Evolutionary conservation across 164 flowering plant species (phyloP), one percentile per base, ranked within the genome.

Genomic region (Stephania japonica): DNA sequence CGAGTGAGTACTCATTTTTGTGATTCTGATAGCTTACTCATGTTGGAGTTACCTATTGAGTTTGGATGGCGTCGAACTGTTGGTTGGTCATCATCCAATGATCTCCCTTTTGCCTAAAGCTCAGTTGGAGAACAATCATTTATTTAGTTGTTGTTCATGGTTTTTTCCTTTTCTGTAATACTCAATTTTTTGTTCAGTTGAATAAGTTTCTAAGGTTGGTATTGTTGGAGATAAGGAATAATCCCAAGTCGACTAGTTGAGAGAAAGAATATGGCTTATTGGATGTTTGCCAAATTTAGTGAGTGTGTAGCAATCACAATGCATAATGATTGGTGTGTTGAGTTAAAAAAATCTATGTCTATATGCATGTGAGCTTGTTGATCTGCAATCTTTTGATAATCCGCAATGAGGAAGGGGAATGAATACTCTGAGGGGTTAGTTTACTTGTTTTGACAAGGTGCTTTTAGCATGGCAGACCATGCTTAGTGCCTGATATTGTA

Each of bases 401-500:
- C 67, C 70, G 70, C 69, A 32, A 65, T 85, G 79, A 83, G 87
- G 88, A 89, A 95, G 97, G 80, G 92, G 92, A 86, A 95, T 92
- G 32, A 97, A 90, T 50, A 96, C 93, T 79, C 99, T 93, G 85
- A 67, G 16, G 42, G n/a, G 41, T 38, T n/a, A 67, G 69, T 67
- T 9, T 6, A 21, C 23, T 38, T 67, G 69, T 12, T 67, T 27
- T 67, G 50, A 32, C 50, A 26, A 72, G 23, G 9, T 56, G 61
- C 61, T 65, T 14, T 47, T 12, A 27, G 13, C 13, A 43, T 25
- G 44, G 16, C 26, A 6, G 47, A 47, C 69, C 32, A 42, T 72
- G 23, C 63, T 47, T 43, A 23, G 47, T 7, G 19, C 24, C 47
- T 21, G 42, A 18, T 13, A n/a, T 56, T 23, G 53, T 18, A 10